Percentiles rank a stretch among this genome's conserved stretches.
These are phyloP conservation scores for Anthoceros angustus DNA, from an alignment of 225 moss, liverwort and hornwort genomes.

Conservation along the genomic window DNA sequence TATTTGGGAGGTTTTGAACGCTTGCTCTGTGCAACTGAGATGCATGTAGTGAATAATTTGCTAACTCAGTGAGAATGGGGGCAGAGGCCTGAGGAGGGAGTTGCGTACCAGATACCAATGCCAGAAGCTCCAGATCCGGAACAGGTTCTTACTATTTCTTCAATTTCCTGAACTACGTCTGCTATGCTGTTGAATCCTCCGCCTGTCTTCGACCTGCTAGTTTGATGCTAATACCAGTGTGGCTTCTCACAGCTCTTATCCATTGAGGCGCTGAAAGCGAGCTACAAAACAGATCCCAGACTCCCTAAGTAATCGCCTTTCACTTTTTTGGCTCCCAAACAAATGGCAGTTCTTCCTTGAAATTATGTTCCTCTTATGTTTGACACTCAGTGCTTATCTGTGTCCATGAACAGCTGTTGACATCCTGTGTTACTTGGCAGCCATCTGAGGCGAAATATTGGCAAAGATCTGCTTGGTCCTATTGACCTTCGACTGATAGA, in stretches of 20 bases:
- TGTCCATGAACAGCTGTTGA: too few relatives aligned
- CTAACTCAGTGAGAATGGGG: neutral
- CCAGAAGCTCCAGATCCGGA: conserved; percentile 30
- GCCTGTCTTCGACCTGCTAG: neutral
- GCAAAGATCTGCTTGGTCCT: neutral
- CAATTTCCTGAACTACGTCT: neutral
- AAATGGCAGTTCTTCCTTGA: neutral
- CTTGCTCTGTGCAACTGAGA: neutral
- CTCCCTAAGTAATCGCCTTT: neutral
- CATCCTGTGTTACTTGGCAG: neutral
- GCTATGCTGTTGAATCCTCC: neutral
- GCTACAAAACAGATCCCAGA: conserved; percentile 3
- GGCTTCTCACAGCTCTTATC: neutral
- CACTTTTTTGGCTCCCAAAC: neutral
- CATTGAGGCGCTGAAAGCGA: neutral
- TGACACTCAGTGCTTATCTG: neutral
- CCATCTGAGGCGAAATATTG: neutral
- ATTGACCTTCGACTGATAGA: neutral
- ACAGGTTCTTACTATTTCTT: conserved; percentile 12
- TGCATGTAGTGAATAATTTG: neutral
- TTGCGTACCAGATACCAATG: conserved; percentile 41
- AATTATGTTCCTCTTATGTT: neutral
- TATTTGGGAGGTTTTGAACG: neutral
- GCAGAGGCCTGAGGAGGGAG: conserved; percentile 32
- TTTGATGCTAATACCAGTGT: neutral